Base-by-base conservation (phyloP, 495 filamentous ascomycete species). In the Penicillium cataractarum region DNA sequence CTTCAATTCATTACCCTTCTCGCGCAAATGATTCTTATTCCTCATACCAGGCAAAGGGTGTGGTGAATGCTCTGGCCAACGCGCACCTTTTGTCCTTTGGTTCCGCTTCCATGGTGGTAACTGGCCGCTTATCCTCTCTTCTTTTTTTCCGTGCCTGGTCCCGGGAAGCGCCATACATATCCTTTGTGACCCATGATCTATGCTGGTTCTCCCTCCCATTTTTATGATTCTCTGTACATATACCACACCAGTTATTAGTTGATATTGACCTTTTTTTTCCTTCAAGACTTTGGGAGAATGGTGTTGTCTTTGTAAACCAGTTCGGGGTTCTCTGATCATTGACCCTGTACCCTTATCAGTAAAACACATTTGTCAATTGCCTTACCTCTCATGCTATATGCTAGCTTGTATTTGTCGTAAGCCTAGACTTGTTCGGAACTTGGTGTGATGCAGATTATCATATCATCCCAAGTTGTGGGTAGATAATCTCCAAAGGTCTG, bases 181-280 rank as follows among this genome's bases (percentile, higher is more conserved):
- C 54, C 62, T 55, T 64, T 55, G 50, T 58, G 62, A 55, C 57
- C 57, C 59, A 62, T 62, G 65, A 69, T 37, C 35, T 3, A 32
- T 35, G 32, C 31, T 31, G 50, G 26, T 56, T 56, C 65, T 64
- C 50, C 54, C 48, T 62, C 50, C 53, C 48, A 58, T 60, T 35
- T 59, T 67, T 68, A 64, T 61, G 40, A 46, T 71, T 71, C 65
- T 63, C 24, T 73, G 70, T 73, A 73, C 68, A 73, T 72, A 72
- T 71, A 73, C 70, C 70, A 66, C 33, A 9, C 57, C 56, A 54
- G 46, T 61, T 56, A 26, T 27, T 60, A 64, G 70, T 72, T 65
- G 52, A 68, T 68, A 72, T 65, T 52, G 31, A 3, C 9, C 26
- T 58, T 66, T 57, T 59, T 67, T 62, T 67, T 62, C 64, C 39